Evolutionary conservation across 2,329 filamentous ascomycete genomes (phyloP), one percentile per base, ranked within the genome.

Genomic region (Botrytis aclada): DNA sequence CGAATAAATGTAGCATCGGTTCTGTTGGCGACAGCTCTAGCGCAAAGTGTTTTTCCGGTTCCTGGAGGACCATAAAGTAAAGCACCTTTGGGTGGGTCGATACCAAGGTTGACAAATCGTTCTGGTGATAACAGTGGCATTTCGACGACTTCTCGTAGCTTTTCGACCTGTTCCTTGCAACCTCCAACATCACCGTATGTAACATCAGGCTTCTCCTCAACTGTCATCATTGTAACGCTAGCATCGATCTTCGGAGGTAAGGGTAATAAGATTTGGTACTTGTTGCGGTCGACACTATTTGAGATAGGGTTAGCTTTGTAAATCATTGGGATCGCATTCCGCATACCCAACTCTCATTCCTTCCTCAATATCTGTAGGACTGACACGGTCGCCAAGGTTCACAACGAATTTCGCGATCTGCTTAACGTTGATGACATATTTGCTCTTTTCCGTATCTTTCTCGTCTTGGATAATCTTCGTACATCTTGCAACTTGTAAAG

Each of bases 391-490:
- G 79, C 96, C 96, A 70, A 99, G 89, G 84, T 98, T 96, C 77
- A 99, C 96, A 69, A 99, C 96, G 80, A 99, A 99, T 85, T 99
- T 99, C 81, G 96, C 96, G 80, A 99, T 99, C 84, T 99, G 96
- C 87, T 99, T 99, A 79, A 99, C 95, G 84, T 99, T 99, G 88
- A 99, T 99, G 80, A 99, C 95, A 86, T 99, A 99, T 90, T 98
- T 99, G 89, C 93, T 97, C 89, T 99, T 99, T 76, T 97, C 93
- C 74, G 93, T 87, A 82, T 98, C 95, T 84, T 96, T 95, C 82
- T 97, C 95, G 81, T 98, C 95, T 75, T 94, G 91, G 79, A 99
- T 99, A 83, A 99, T 99, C 88, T 99, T 99, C 74, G 96, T 99
- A 88, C 96, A 99, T 81, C 96, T 89, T 77, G 96, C 96, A 76